Evolutionary conservation across 805 yeast species (phyloP).

Genomic region (Maudiozyma turicensis): DNA sequence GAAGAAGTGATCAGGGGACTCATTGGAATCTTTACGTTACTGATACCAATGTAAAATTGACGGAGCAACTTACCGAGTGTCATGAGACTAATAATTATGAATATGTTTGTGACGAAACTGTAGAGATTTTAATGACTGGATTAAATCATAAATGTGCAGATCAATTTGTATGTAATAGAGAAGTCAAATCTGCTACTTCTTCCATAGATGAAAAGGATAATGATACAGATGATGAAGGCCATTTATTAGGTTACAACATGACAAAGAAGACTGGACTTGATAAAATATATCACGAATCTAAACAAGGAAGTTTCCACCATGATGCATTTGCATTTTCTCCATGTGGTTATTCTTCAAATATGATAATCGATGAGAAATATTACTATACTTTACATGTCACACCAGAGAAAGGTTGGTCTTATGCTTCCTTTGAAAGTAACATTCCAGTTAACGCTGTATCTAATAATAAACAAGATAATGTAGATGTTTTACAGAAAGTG

Average conservation of each 20-base stretch:
- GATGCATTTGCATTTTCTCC: constrained; percentile 91
- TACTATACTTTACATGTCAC: constrained; percentile 88
- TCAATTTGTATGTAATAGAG: constrained; percentile 48
- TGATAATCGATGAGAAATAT: constrained; percentile 51
- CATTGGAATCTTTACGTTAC: constrained; percentile 87
- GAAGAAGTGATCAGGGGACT: constrained; percentile 59
- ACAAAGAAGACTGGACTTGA: constrained; percentile 56
- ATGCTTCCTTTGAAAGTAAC: constrained; percentile 92
- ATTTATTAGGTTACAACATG: constrained; percentile 60
- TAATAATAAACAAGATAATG: constrained; percentile 33
- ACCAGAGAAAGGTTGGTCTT: constrained; percentile 89
- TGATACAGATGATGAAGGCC: constrained; percentile 46
- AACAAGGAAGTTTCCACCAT: constrained; percentile 35
- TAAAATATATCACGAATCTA: constrained; percentile 37
- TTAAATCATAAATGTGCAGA: constrained; percentile 47
- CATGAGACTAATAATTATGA: constrained; percentile 7
- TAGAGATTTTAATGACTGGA: constrained; percentile 88
- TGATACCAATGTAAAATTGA: constrained; percentile 27
- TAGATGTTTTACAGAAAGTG: constrained; percentile 50
- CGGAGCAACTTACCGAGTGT: background rate
- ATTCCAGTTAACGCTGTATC: constrained; percentile 40
- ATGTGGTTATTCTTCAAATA: constrained; percentile 90
- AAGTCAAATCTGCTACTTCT: constrained; percentile 5
- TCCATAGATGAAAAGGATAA: constrained; percentile 4
- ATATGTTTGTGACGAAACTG: constrained; percentile 49